Evolutionary conservation across 2,329 filamentous ascomycete species (phyloP).

Genomic region (Sporothrix sp.): DNA sequence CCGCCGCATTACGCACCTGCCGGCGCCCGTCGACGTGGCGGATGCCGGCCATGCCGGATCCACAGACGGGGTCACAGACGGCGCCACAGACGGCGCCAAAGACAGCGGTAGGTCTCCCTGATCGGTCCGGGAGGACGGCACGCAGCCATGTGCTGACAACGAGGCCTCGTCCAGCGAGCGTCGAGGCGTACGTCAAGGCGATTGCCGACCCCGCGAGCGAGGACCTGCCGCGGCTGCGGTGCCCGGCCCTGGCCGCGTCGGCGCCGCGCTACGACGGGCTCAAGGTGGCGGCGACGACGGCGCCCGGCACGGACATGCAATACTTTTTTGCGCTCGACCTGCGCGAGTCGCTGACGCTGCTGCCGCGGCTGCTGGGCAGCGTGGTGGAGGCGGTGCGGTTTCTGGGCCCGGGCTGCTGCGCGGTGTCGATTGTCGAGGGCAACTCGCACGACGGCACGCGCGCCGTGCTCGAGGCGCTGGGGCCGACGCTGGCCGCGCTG

Average conservation of each 20-base stretch:
- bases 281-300: not conserved
- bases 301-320: not conserved
- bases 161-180: no score
- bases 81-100: no score
- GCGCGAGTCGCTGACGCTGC: constrained; percentile 32
- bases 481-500: constrained; percentile 28
- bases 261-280: constrained; percentile 14
- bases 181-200: constrained; percentile 15
- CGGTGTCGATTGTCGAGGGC: constrained; percentile 46
- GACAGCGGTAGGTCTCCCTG: not conserved
- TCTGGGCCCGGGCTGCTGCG: constrained; percentile 40
- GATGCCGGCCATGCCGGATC: no score
- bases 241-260: constrained; percentile 3
- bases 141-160: no score
- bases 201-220: constrained; percentile 15
- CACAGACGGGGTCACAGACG: no score
- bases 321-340: constrained; percentile 48
- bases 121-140: no score
- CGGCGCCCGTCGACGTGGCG: not conserved
- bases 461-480: constrained; percentile 37
- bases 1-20: constrained; percentile 4
- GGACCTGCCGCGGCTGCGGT: constrained; percentile 14
- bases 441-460: constrained; percentile 44
- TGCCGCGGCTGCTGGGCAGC: constrained; percentile 42
- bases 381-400: constrained; percentile 27